Base-by-base conservation (phyloP, 2,329 filamentous ascomycete species). In the Lachnellula arida region DNA sequence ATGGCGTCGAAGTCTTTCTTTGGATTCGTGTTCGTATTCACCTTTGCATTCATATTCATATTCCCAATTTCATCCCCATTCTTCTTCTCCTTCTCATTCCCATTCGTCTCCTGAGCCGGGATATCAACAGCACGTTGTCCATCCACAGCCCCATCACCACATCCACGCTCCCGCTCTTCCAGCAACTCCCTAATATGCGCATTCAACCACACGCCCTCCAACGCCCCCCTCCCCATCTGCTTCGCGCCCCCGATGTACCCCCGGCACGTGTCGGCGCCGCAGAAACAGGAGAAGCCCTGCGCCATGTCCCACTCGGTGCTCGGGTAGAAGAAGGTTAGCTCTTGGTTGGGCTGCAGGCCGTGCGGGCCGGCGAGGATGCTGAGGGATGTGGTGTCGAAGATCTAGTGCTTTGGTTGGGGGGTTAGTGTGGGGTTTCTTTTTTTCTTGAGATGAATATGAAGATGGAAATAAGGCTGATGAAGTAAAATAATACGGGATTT, bases 221-320 rank as follows among this genome's bases (percentile, higher is more conserved):
- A 73, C 63, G 82, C 76, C 43, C 73, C 70, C 12, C 69, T 62
- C 5, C 72, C 65, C 80, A 89, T 85, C 65, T 82, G 77, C 64
- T 75, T 78, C 12, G 87, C 87, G 15, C 87, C 87, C 44, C 73
- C 70, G 60, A 90, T 87, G 60, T 71, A 76, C 15, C 85, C 85
- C 51, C 78, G 77, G 72, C 87, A 90, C 19, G 74, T 73, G 0
- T 74, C 62, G 4, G 75, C 76, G 59, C 77, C 76, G 68, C 87
- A 90, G 57, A 80, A 74, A 68, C 87, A 90, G 57, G 80, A 73
- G 67, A 90, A 90, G 4, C 84, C 78, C 74, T 89, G 86, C 34
- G 82, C 82, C 86, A 90, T 89, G 65, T 76, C 66, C 85, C 85
- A 90, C 72, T 90, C 87, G 1, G 86, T 89, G 53, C 84, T 88